Percentiles rank a stretch among this genome's conserved stretches.
phyloP scores from a whole-genome alignment of 148 eudicot species.

The Heliosperma pusillum region DNA sequence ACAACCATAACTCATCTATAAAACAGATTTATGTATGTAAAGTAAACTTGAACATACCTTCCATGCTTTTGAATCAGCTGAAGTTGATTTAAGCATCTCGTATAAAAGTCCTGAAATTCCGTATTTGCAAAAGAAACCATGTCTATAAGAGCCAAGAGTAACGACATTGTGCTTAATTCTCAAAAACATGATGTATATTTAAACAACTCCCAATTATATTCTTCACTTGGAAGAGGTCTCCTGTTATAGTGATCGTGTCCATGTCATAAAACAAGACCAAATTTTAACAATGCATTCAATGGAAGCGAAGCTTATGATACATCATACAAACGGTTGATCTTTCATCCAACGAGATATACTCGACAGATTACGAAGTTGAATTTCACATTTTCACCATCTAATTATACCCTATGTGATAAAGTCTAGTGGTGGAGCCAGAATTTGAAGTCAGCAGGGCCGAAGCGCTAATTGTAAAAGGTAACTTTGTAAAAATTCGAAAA shows the following conservation, averaged over 20 bases:
- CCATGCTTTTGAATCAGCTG: slow-evolving; percentile 65
- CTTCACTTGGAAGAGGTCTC: neutral
- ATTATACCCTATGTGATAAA: too few species aligned
- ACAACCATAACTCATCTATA: slow-evolving; percentile 11
- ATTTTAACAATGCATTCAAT: neutral
- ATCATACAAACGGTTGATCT: too few species aligned
- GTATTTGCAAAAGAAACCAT: slow-evolving; percentile 5
- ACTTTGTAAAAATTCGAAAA: too few species aligned
- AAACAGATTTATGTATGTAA: too few species aligned
- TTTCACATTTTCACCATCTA: too few species aligned
- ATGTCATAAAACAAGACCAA: neutral
- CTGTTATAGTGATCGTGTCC: neutral
- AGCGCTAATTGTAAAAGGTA: too few species aligned
- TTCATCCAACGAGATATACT: too few species aligned
- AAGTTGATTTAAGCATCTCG: slow-evolving; percentile 76
- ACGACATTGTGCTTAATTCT: neutral
- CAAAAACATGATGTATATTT: neutral
- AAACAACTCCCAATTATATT: neutral
- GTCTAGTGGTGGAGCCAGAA: too few species aligned
- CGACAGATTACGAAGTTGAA: too few species aligned
- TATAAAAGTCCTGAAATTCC: slow-evolving; percentile 58
- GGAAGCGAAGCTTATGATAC: neutral
- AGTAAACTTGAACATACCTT: slow-evolving; percentile 48
- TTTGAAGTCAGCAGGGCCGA: too few species aligned
- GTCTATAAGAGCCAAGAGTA: neutral